phyloP scores from a whole-genome alignment of 73 alveolate species.

The Paramecium caudatum region DNA sequence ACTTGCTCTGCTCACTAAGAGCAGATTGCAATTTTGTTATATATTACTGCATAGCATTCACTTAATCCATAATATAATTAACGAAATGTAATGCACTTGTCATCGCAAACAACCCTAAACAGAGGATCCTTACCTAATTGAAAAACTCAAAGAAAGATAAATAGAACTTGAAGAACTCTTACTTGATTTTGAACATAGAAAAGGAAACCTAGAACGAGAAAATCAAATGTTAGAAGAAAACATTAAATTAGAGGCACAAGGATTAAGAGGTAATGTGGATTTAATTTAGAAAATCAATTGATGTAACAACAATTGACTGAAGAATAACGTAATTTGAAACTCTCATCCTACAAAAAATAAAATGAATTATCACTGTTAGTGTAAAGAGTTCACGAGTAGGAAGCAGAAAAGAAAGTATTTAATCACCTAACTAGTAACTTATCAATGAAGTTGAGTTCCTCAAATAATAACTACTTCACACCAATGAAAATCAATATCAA shows the following conservation, averaged over 20 bases:
- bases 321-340: background rate
- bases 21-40: background rate
- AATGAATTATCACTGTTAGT: background rate
- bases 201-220: conserved; percentile 44
- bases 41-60: background rate
- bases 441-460: conserved; percentile 24
- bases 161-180: conserved; percentile 33
- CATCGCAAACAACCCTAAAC: background rate
- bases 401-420: conserved; percentile 56
- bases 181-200: conserved; percentile 29
- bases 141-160: conserved; percentile 51
- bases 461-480: conserved; percentile 40
- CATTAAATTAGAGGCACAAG: conserved; percentile 36
- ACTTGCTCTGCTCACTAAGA: background rate
- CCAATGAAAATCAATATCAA: conserved; percentile 4
- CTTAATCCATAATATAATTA: conserved; percentile 37
- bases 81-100: conserved; percentile 54
- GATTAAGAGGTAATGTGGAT: background rate
- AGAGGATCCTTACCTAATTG: conserved; percentile 47
- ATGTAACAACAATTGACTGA: background rate
- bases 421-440: background rate
- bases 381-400: conserved; percentile 34
- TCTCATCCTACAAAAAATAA: conserved; percentile 3
- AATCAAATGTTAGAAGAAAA: conserved; percentile 30
- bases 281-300: background rate